Percentiles rank a stretch among this genome's conserved stretches.
Evolutionary conservation across 1,284 basidiomycete species (phyloP).

Genomic region (Exobasidium cylindrosporum): DNA sequence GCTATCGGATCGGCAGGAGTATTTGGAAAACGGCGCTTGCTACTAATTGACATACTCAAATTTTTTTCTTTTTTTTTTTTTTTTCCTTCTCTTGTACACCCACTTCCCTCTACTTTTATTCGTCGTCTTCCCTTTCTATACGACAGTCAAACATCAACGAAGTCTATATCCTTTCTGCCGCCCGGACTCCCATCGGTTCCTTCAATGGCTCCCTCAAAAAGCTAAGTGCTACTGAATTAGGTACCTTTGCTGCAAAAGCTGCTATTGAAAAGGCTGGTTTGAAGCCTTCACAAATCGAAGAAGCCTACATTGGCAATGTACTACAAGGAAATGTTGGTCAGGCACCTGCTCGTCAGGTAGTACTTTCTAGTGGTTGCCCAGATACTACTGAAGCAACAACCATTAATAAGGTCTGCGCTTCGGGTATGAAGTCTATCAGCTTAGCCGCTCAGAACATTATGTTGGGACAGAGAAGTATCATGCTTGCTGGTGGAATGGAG

Average conservation of each 20-base stretch:
- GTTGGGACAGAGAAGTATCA: constrained; percentile 56
- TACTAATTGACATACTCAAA: background rate
- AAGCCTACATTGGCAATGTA: constrained; percentile 89
- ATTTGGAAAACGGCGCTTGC: background rate
- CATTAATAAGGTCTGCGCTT: constrained; percentile 71
- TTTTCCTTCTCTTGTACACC: background rate
- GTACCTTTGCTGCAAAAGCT: constrained; percentile 81
- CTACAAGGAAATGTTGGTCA: constrained; percentile 58
- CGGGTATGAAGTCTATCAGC: constrained; percentile 58
- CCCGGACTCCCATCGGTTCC: constrained; percentile 90
- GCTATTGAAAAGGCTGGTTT: constrained; percentile 76
- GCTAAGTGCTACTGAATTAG: constrained; percentile 86
- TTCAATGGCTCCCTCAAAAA: constrained; percentile 85
- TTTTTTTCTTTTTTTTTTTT: background rate
- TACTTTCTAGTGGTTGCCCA: constrained; percentile 84
- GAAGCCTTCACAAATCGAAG: constrained; percentile 78
- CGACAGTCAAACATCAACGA: constrained; percentile 53
- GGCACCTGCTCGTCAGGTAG: constrained; percentile 58
- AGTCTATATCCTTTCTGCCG: constrained; percentile 91
- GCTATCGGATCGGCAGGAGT: background rate
- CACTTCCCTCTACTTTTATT: background rate
- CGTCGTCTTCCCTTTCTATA: background rate
- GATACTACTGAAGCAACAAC: constrained; percentile 90
- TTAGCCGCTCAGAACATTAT: constrained; percentile 58
- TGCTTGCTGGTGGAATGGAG: constrained; percentile 59